These are phyloP conservation scores for Paraphoma chrysanthemicola DNA, from an alignment of 2,329 filamentous ascomycete genomes.

Conservation along the genomic window DNA sequence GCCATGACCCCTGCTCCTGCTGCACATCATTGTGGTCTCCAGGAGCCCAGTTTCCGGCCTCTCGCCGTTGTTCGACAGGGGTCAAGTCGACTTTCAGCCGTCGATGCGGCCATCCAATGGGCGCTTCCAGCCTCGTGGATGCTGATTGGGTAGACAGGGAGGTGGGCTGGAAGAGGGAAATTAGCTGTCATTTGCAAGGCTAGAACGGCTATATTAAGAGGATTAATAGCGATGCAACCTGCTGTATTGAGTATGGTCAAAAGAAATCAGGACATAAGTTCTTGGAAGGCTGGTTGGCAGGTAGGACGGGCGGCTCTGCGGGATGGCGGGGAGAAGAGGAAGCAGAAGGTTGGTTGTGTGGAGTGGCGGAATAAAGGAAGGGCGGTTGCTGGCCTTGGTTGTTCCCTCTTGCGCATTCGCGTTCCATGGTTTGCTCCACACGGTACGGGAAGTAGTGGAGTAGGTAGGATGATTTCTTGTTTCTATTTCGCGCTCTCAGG, in stretches of 20 bases:
- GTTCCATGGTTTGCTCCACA: too few species aligned
- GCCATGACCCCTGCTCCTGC: not conserved
- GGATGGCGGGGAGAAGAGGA: constrained; percentile 12
- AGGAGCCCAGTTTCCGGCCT: not conserved
- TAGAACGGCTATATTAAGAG: constrained; percentile 17
- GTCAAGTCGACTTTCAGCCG: not conserved
- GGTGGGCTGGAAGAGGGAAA: constrained; percentile 3
- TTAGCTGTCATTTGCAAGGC: constrained; percentile 16
- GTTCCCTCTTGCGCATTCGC: not conserved
- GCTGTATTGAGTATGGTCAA: not conserved
- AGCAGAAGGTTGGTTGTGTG: not conserved
- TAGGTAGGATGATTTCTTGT: not conserved
- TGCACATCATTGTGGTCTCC: constrained; percentile 1
- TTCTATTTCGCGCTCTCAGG: not conserved
- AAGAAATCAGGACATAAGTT: constrained; percentile 2
- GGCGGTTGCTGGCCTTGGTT: constrained; percentile 11
- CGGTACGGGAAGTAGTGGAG: not conserved
- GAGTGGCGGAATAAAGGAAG: not conserved
- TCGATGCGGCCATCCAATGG: not conserved
- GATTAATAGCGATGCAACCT: constrained; percentile 1
- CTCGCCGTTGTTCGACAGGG: not conserved
- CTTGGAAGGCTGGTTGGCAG: constrained; percentile 11
- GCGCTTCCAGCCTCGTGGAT: not conserved
- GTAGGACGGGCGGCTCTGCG: constrained; percentile 41
- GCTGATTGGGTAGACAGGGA: not conserved